Evolutionary conservation across 2,329 filamentous ascomycete species (phyloP).

Genomic region (Diaporthe capsici): DNA sequence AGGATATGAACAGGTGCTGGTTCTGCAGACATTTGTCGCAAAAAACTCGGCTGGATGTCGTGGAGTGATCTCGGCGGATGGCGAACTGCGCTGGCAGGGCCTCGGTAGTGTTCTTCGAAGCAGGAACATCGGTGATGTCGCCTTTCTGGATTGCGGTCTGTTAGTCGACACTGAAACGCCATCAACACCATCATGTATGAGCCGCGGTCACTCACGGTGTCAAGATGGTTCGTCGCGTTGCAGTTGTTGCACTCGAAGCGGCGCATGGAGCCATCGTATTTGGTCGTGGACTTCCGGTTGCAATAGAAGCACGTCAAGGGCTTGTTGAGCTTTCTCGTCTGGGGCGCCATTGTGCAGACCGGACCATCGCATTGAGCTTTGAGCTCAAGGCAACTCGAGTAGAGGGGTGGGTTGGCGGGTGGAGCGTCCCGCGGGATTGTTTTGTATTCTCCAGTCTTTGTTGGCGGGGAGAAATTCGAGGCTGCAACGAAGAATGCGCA

Average conservation of each 20-base stretch:
- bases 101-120: slow-evolving; percentile 66
- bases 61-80: slow-evolving; percentile 56
- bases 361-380: slow-evolving; percentile 30
- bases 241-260: slow-evolving; percentile 84
- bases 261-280: slow-evolving; percentile 69
- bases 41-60: slow-evolving; percentile 61
- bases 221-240: slow-evolving; percentile 90
- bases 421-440: slow-evolving; percentile 2
- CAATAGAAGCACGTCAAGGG: slow-evolving; percentile 87
- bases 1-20: slow-evolving; percentile 83
- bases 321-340: slow-evolving; percentile 49
- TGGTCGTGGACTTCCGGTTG: slow-evolving; percentile 74
- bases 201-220: slow-evolving; percentile 73
- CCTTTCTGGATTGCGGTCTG: slow-evolving; percentile 71
- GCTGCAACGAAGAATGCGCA: slow-evolving; percentile 21
- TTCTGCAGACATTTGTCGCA: slow-evolving; percentile 90
- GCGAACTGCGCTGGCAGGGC: slow-evolving; percentile 63
- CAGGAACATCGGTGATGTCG: slow-evolving; percentile 89
- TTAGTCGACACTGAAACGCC: neutral
- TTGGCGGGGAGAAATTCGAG: slow-evolving; percentile 25
- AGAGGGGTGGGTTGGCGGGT: neutral
- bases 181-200: neutral
- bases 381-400: slow-evolving; percentile 15
- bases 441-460: slow-evolving; percentile 37
- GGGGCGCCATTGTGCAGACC: slow-evolving; percentile 56